Base-by-base conservation (phyloP, 805 yeast genomes). In the Sugiyamaella floridensis region DNA sequence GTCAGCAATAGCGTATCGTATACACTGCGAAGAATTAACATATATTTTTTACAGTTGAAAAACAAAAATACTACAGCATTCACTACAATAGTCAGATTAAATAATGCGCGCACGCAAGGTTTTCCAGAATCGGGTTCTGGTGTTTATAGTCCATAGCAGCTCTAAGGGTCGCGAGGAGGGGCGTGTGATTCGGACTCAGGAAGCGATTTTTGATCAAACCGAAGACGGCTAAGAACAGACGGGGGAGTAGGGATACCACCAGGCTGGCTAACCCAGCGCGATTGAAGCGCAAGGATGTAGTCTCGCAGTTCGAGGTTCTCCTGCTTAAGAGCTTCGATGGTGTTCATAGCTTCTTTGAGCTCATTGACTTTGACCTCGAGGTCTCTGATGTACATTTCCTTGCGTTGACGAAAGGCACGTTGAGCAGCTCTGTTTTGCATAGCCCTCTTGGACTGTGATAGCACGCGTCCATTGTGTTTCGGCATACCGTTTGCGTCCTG, bases 361-460 rank as follows among this genome's bases (percentile, higher is more conserved):
- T 82, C 83, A 45, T 76, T 73, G 10, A 86, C 86, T 63, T 83
- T 82, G 40, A 73, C 68, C 69, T 90, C 96, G 53, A 90, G 74
- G 47, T 88, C 92, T 67, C 82, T 85, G 58, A 90, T 81, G 63
- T 88, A 83, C 53, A 80, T 77, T 62, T 89, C 96, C 65, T 86
- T 84, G 55, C 97, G 77, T 65, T 82, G 83, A 64, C 97, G 78
- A 71, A 89, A 90, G 8, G 96, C 96, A 60, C 87, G 80, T 71
- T 90, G 97, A 4, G 97, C 97, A 55, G 81, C 83, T 63, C 97
- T 76, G 72, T 90, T 90, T 70, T 90, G 97, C 8, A 85, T 89
- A 1, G 97, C 97, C 57, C 97, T 80, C 67, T 87, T 88, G 42
- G 93, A 80, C 52, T 76, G 77, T 19, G 82, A 76, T 43, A 84